A percentile compares a stretch with the other conserved stretches of the same genome.
These are phyloP conservation scores for Zymoseptoria crescenta DNA, from an alignment of 2,329 filamentous ascomycete genomes.

Conservation along the genomic window DNA sequence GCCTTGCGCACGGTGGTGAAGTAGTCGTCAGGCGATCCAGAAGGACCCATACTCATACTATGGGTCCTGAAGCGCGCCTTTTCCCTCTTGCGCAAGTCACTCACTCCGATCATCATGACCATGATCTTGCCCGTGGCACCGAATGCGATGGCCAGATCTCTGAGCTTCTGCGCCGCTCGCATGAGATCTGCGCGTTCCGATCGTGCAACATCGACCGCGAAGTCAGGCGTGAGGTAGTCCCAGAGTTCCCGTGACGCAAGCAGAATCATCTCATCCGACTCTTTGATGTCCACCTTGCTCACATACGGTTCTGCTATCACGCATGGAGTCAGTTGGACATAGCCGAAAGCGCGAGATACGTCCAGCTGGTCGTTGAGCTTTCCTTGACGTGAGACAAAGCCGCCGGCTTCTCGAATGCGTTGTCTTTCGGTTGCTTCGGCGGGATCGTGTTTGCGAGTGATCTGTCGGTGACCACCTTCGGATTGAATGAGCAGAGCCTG, in stretches of 20 bases:
- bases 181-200: conserved; percentile 84
- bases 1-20: conserved; percentile 56
- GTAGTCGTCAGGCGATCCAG: conserved; percentile 64
- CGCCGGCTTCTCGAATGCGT: conserved; percentile 86
- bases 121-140: conserved; percentile 92
- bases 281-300: conserved; percentile 66
- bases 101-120: conserved; percentile 96
- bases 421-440: conserved; percentile 76
- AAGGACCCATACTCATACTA: conserved; percentile 77
- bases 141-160: conserved; percentile 91
- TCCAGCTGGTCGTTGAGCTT: conserved; percentile 86
- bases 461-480: conserved; percentile 71
- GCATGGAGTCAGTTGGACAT: conserved; percentile 83
- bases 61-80: conserved; percentile 67
- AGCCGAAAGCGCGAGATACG: conserved; percentile 91
- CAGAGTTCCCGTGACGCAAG: conserved; percentile 88
- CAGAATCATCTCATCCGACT: conserved; percentile 88
- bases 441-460: conserved; percentile 90
- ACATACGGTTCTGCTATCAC: conserved; percentile 88
- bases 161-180: conserved; percentile 87
- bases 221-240: conserved; percentile 84
- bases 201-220: conserved; percentile 85
- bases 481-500: conserved; percentile 93
- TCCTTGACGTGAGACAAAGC: conserved; percentile 90
- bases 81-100: conserved; percentile 80